Evolutionary conservation across 352 stramenopile genomes (phyloP).

Genomic region (Plasmopara halstedii): DNA sequence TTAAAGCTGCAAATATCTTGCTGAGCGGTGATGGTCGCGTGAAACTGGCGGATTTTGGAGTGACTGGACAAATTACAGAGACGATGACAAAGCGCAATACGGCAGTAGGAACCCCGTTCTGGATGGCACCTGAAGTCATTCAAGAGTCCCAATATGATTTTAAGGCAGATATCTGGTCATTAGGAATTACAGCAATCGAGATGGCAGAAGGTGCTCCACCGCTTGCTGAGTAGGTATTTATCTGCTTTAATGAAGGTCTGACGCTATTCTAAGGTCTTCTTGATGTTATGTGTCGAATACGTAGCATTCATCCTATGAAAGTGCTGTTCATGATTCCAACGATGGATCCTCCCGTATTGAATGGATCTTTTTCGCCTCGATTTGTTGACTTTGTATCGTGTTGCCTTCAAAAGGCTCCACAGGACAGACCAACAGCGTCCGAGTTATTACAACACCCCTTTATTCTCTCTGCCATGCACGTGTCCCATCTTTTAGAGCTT

Average conservation of each 20-base stretch:
- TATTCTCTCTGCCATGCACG: slow-evolving; percentile 58
- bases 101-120: slow-evolving; percentile 97
- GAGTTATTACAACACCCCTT: slow-evolving; percentile 86
- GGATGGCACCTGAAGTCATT: slow-evolving; percentile 92
- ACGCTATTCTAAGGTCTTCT: background rate
- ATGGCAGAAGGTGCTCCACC: slow-evolving; percentile 96
- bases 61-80: slow-evolving; percentile 93
- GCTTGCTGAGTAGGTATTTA: slow-evolving; percentile 66
- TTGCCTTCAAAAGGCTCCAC: slow-evolving; percentile 85
- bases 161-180: slow-evolving; percentile 96
- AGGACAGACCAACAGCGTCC: slow-evolving; percentile 70
- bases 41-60: slow-evolving; percentile 78
- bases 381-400: slow-evolving; percentile 86
- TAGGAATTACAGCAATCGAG: slow-evolving; percentile 98
- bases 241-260: background rate
- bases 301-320: slow-evolving; percentile 96
- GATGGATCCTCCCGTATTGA: slow-evolving; percentile 84
- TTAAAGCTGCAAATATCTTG: slow-evolving; percentile 80
- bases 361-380: slow-evolving; percentile 59
- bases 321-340: slow-evolving; percentile 99
- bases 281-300: background rate
- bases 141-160: slow-evolving; percentile 91
- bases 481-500: slow-evolving; percentile 66
- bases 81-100: slow-evolving; percentile 97
- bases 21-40: slow-evolving; percentile 73